Conservation (phyloP, 2,329 filamentous ascomycete species). For the Fusarium sp. region DNA sequence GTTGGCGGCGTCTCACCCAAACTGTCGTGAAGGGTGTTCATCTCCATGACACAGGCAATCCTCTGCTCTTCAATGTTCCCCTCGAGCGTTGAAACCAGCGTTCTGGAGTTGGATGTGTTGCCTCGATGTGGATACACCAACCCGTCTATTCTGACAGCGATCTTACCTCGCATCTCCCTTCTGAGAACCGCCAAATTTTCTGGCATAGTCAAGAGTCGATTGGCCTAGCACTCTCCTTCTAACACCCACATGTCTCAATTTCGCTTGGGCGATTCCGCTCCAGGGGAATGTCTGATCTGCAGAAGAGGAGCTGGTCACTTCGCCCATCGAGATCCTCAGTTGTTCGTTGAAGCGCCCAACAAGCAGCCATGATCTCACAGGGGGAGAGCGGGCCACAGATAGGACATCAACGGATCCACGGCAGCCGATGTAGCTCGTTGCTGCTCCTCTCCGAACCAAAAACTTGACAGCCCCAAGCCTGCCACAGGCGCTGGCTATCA, state of each 20-base stretch:
- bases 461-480: constrained; percentile 5
- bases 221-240: neutral
- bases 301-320: neutral
- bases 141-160: neutral
- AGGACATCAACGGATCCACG: neutral
- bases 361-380: neutral
- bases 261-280: neutral
- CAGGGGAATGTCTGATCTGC: neutral
- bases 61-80: neutral
- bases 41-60: neutral
- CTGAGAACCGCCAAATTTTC: neutral
- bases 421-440: neutral
- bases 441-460: constrained; percentile 2
- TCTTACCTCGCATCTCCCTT: neutral
- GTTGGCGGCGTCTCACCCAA: neutral
- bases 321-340: neutral
- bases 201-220: neutral
- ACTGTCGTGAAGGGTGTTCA: neutral
- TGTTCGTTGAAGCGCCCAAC: neutral
- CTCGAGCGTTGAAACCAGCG: neutral
- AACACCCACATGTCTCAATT: neutral
- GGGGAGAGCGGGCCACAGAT: neutral
- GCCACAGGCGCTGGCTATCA: constrained; percentile 27
- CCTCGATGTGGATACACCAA: neutral
- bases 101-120: neutral